These are phyloP conservation scores for Peniophora sp. DNA, from an alignment of 1,284 basidiomycete species.

Conservation along the genomic window DNA sequence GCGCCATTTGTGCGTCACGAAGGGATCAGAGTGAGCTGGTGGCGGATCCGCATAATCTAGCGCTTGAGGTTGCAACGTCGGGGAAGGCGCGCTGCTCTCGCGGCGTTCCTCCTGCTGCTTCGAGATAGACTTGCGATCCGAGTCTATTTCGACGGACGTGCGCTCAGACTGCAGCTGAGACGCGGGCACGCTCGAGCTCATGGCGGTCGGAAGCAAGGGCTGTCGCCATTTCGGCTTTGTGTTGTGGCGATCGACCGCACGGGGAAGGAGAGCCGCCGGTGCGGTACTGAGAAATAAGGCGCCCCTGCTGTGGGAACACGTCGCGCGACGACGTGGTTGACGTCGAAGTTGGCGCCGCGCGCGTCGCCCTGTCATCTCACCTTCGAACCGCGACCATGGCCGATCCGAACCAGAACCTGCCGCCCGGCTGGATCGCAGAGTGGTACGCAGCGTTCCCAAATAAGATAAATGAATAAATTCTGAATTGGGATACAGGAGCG, in stretches of 20 bases:
- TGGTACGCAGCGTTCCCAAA: slow-evolving; percentile 44
- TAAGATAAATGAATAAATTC: background rate
- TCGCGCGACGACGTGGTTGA: slow-evolving; percentile 9
- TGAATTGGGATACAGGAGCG: slow-evolving; percentile 53
- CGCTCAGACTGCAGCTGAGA: background rate
- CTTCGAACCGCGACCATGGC: slow-evolving; percentile 37
- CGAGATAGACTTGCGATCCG: too few relatives aligned
- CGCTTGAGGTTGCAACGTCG: too few relatives aligned
- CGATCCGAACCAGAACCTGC: slow-evolving; percentile 64
- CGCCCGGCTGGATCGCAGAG: slow-evolving; percentile 85
- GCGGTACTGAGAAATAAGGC: background rate
- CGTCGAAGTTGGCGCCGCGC: background rate
- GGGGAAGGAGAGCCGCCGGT: background rate
- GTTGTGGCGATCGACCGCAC: background rate
- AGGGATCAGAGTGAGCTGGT: background rate
- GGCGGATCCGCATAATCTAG: background rate
- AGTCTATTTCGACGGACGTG: too few relatives aligned
- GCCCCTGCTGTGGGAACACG: background rate
- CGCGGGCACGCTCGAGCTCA: too few relatives aligned
- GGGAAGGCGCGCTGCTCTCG: too few relatives aligned
- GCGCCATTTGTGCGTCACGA: background rate
- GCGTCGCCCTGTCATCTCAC: slow-evolving; percentile 1
- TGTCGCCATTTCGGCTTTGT: background rate
- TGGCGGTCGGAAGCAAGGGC: background rate
- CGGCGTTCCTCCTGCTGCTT: too few relatives aligned